phyloP scores from a whole-genome alignment of 805 yeast genomes.

The Candida incommunis region DNA sequence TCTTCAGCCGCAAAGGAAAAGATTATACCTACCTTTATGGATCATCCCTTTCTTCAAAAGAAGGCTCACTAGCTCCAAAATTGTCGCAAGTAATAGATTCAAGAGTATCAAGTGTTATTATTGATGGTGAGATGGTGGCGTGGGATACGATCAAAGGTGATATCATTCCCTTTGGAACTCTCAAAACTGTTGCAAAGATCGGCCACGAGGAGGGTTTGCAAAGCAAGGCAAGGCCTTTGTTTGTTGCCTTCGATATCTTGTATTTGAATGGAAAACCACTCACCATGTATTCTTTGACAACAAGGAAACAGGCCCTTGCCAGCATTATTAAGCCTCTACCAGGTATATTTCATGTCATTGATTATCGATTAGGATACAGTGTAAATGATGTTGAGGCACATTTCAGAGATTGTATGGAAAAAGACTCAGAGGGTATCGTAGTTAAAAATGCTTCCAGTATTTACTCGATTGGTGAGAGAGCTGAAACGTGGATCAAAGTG shows the following conservation, averaged over 20 bases:
- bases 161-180: conserved; percentile 67
- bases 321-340: conserved; percentile 29
- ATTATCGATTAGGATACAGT: conserved; percentile 26
- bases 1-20: conserved; percentile 51
- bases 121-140: conserved; percentile 93
- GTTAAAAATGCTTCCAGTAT: conserved; percentile 46
- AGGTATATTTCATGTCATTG: conserved; percentile 14
- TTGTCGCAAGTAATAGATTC: conserved; percentile 24
- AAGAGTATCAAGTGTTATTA: conserved; percentile 25
- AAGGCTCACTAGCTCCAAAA: conserved; percentile 42
- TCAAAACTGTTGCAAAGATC: conserved; percentile 55
- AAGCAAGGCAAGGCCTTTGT: conserved; percentile 17
- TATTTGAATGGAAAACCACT: conserved; percentile 54
- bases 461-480: conserved; percentile 49
- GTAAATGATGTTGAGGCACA: conserved; percentile 42
- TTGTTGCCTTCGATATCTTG: conserved; percentile 57
- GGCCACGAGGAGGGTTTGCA: conserved; percentile 26
- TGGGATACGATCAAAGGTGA: conserved; percentile 43
- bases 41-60: conserved; percentile 20
- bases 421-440: conserved; percentile 68
- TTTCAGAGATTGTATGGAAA: conserved; percentile 41
- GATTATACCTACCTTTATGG: conserved; percentile 70
- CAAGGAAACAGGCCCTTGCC: conserved; percentile 39
- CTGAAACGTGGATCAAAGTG: conserved; percentile 68
- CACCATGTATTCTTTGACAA: conserved; percentile 36